A percentile compares a stretch with the other conserved stretches of the same genome.
Evolutionary conservation across 1,139 yeast genomes (phyloP).

Genomic region (Magnusiomyces magnusii): DNA sequence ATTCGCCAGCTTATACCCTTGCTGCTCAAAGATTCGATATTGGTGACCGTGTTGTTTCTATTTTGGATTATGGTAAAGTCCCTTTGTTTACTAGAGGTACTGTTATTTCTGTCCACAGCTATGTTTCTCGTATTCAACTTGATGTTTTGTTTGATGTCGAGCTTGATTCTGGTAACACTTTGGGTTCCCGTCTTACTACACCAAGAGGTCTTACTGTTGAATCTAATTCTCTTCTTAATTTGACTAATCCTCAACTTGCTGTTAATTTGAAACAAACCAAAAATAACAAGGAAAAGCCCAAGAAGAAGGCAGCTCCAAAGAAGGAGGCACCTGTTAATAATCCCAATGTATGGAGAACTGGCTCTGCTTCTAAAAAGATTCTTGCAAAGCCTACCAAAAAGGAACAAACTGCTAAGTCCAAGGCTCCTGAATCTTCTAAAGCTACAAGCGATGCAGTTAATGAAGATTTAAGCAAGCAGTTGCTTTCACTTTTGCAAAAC

Average conservation of each 20-base stretch:
- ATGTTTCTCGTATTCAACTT: constrained; percentile 47
- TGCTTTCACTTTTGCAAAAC: constrained; percentile 36
- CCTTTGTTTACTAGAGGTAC: constrained; percentile 88
- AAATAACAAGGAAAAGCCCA: neutral
- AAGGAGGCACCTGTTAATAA: constrained; percentile 12
- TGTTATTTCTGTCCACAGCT: constrained; percentile 68
- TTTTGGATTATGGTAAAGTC: constrained; percentile 83
- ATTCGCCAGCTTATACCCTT: constrained; percentile 62
- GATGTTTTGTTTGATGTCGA: constrained; percentile 81
- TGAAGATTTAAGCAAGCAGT: constrained; percentile 32
- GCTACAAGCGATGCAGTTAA: constrained; percentile 7
- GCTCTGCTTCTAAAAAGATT: constrained; percentile 8
- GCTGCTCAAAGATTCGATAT: constrained; percentile 69
- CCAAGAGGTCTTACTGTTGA: constrained; percentile 82
- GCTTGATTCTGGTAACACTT: constrained; percentile 69
- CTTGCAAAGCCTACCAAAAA: constrained; percentile 12
- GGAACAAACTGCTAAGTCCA: neutral
- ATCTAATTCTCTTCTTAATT: constrained; percentile 71
- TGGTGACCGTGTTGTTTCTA: constrained; percentile 87
- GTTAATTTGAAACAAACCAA: constrained; percentile 29
- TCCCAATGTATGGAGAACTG: constrained; percentile 19
- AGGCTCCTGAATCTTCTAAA: neutral
- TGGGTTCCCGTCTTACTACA: constrained; percentile 69
- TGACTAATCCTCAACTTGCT: constrained; percentile 65
- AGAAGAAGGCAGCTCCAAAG: neutral